Conservation (phyloP, 768 basidiomycete genomes). For the Gloeophyllum trabeum region DNA sequence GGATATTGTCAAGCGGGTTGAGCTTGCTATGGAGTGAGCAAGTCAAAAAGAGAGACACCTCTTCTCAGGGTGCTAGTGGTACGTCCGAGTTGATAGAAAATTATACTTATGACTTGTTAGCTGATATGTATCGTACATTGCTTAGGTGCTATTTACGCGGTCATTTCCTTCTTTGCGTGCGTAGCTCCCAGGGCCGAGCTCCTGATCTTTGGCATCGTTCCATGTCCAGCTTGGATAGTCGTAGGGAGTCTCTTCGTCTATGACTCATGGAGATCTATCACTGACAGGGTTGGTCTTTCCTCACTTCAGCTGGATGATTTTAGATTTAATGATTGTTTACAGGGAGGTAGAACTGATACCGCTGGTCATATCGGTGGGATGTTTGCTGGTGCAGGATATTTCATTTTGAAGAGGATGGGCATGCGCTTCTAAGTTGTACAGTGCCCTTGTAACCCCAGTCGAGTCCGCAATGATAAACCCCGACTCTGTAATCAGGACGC, state of each 20-base stretch:
- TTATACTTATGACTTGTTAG: background rate
- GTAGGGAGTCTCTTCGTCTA: slow-evolving; percentile 57
- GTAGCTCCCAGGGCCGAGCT: slow-evolving; percentile 56
- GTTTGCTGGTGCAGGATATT: slow-evolving; percentile 49
- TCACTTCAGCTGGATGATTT: slow-evolving; percentile 2
- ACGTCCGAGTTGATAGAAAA: slow-evolving; percentile 9
- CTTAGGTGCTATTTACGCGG: slow-evolving; percentile 60
- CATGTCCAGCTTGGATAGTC: slow-evolving; percentile 69
- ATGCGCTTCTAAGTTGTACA: too few species aligned
- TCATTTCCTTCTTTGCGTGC: slow-evolving; percentile 65
- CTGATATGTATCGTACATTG: slow-evolving; percentile 1
- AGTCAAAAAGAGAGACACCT: slow-evolving; percentile 17
- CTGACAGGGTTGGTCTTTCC: slow-evolving; percentile 19
- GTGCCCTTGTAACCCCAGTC: too few species aligned
- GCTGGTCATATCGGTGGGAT: slow-evolving; percentile 65
- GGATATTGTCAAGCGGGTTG: slow-evolving; percentile 40
- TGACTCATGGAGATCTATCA: slow-evolving; percentile 33
- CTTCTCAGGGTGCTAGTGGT: slow-evolving; percentile 70
- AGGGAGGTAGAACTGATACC: slow-evolving; percentile 46
- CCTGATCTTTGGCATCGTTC: slow-evolving; percentile 64
- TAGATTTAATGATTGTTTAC: slow-evolving; percentile 1
- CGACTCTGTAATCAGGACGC: too few species aligned
- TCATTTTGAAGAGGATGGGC: slow-evolving; percentile 6
- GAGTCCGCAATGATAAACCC: too few species aligned
- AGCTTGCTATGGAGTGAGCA: slow-evolving; percentile 36